phyloP scores from a whole-genome alignment of 345 rosid genomes.

The Aquilaria malaccensis region DNA sequence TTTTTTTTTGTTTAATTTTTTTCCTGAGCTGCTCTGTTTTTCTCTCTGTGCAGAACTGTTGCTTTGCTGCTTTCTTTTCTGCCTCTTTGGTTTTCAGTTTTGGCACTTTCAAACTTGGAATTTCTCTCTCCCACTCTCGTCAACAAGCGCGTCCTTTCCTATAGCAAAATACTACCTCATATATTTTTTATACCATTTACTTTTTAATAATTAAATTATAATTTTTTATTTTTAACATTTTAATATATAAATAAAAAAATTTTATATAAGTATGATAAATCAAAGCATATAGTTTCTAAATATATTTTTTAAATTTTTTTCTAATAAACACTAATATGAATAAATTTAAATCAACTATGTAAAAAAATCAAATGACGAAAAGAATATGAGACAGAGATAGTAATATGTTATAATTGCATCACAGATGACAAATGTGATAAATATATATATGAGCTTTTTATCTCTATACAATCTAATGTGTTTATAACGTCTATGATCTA shows the following conservation, averaged over 20 bases:
- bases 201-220: too few species aligned
- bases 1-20: neutral
- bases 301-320: too few species aligned
- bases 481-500: neutral
- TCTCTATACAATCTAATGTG: neutral
- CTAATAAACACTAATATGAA: too few species aligned
- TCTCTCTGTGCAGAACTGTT: constrained; percentile 12
- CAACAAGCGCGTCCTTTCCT: too few species aligned
- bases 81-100: neutral
- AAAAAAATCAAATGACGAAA: too few species aligned
- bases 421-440: neutral
- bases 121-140: constrained; percentile 6
- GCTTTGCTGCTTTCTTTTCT: neutral
- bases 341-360: too few species aligned
- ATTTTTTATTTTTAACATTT: too few species aligned
- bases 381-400: too few species aligned
- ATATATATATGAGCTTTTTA: neutral
- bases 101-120: neutral
- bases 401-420: neutral
- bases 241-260: too few species aligned
- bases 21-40: neutral
- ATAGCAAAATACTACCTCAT: neutral
- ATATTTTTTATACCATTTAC: neutral
- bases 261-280: too few species aligned
- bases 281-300: too few species aligned